Base-by-base conservation (phyloP, 306 rosid species). In the Vicia villosa region DNA sequence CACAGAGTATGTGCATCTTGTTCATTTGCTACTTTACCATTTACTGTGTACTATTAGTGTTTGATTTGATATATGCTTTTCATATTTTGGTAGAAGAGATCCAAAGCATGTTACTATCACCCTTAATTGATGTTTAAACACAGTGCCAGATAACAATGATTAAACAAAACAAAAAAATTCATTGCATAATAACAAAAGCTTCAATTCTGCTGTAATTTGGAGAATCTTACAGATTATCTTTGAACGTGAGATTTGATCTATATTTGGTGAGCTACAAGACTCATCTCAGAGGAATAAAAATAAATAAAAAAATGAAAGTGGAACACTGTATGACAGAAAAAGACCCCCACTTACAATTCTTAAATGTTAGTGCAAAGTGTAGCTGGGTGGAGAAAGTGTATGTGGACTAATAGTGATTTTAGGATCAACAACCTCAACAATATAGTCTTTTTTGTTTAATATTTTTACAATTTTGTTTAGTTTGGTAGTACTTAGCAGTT, bases 1-100 rank as follows among this genome's bases (percentile, higher is more conserved):
- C 9, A 70, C 74, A 6, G 66, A 56, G 74, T 70, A 70, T 28
- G 66, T 50, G 11, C 11, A 66, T 28, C 17, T 7, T 19, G 22
- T 26, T 46, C 32, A 49, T 13, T 63, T 8, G 16, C 59, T 50
- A 34, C 7, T 49, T 17, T 32, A 13, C 46, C 43, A 66, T 42
- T 65, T 65, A n/a, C 3, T 36, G 42, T 9, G 16, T 64, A 32
- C 8, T 32, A 0, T 11, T 24, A 54, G 20, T 64, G 55, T 10
- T 64, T 21, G 17, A 26, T 56, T 57, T 30, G 26, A 0, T 8
- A 16, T 1, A 60, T 10, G 8, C 9, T 34, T 16, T 34, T 60
- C 10, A 34, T 32, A 59, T 26, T 55, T 40, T 62, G 9, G 22
- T 47, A 15, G 22, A 47, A 47, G 54, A 16, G 10, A 47, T 47